phyloP scores from a whole-genome alignment of 495 filamentous ascomycete species.

The Talaromyces liani region DNA sequence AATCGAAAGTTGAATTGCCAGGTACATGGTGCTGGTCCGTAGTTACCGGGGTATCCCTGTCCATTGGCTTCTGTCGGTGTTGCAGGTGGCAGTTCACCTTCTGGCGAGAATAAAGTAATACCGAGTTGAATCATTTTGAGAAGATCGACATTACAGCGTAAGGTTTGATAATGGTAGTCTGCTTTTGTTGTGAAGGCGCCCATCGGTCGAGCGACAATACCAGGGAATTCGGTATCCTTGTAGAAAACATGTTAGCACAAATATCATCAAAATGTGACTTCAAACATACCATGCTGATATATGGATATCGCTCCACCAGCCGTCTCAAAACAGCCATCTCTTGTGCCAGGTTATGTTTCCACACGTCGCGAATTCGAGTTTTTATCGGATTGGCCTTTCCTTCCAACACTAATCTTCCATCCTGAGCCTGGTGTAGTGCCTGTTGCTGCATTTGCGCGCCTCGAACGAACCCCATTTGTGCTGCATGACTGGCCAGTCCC shows the following conservation, averaged over 20 bases:
- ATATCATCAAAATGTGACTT: background rate
- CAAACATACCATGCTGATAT: slow-evolving; percentile 86
- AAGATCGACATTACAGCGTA: slow-evolving; percentile 94
- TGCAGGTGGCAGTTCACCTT: slow-evolving; percentile 75
- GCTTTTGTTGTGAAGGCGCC: slow-evolving; percentile 88
- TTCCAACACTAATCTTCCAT: slow-evolving; percentile 36
- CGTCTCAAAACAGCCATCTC: slow-evolving; percentile 77
- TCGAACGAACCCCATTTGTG: slow-evolving; percentile 77
- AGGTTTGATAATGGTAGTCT: slow-evolving; percentile 96
- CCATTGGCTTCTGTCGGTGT: slow-evolving; percentile 52
- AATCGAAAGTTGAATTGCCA: slow-evolving; percentile 99
- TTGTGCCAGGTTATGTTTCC: slow-evolving; percentile 82
- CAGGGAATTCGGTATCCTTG: slow-evolving; percentile 96
- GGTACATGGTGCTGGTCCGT: slow-evolving; percentile 70
- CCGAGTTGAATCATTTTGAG: slow-evolving; percentile 96
- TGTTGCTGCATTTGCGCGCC: slow-evolving; percentile 63
- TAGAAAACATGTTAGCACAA: background rate
- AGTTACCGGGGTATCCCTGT: slow-evolving; percentile 41
- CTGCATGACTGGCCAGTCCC: slow-evolving; percentile 82
- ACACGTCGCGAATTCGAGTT: slow-evolving; percentile 86
- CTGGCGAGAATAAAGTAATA: slow-evolving; percentile 80
- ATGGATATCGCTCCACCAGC: slow-evolving; percentile 83
- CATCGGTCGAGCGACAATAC: slow-evolving; percentile 91
- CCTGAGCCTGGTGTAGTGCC: slow-evolving; percentile 28
- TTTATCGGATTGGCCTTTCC: slow-evolving; percentile 44